Percentiles rank a stretch among this genome's conserved stretches.
phyloP scores from a whole-genome alignment of 2,329 filamentous ascomycete genomes.

The Didymella arachidicola region DNA sequence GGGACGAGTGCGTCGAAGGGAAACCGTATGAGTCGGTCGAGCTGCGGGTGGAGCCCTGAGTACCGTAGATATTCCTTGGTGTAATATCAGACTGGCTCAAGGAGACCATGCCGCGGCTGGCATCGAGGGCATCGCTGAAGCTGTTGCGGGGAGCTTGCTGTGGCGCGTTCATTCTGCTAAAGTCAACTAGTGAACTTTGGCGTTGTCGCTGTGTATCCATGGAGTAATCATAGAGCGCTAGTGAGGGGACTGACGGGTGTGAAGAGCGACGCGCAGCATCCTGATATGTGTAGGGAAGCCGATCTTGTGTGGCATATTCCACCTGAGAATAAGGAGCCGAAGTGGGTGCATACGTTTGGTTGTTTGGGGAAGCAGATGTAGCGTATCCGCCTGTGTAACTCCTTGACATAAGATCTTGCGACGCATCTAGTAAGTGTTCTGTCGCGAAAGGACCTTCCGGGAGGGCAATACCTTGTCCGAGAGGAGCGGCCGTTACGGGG shows the following conservation, averaged over 20 bases:
- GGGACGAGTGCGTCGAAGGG: conserved; percentile 81
- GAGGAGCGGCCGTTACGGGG: conserved; percentile 75
- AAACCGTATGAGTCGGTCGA: conserved; percentile 92
- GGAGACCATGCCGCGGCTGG: conserved; percentile 91
- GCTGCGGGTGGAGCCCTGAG: conserved; percentile 67
- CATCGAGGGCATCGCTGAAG: conserved; percentile 89
- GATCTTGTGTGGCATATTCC: conserved; percentile 69
- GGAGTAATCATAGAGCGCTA: conserved; percentile 58
- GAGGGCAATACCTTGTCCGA: conserved; percentile 73
- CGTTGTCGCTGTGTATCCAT: conserved; percentile 58
- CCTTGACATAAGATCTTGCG: conserved; percentile 80
- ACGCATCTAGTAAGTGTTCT: conserved; percentile 73
- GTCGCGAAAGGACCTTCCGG: conserved; percentile 67
- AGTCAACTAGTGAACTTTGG: conserved; percentile 72
- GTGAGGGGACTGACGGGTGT: conserved; percentile 78
- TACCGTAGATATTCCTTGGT: conserved; percentile 86
- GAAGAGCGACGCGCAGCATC: conserved; percentile 74
- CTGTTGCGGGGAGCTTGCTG: conserved; percentile 68
- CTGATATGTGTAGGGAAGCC: conserved; percentile 65
- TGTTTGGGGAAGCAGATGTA: conserved; percentile 73
- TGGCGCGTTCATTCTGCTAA: conserved; percentile 65
- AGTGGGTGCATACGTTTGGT: conserved; percentile 70
- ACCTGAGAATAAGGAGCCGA: conserved; percentile 77
- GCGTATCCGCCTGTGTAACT: conserved; percentile 73
- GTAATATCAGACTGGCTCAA: conserved; percentile 88